A percentile compares a stretch with the other conserved stretches of the same genome.
These are phyloP conservation scores for Trichomonas tenax DNA, from an alignment of 208 protist species.

Conservation along the genomic window DNA sequence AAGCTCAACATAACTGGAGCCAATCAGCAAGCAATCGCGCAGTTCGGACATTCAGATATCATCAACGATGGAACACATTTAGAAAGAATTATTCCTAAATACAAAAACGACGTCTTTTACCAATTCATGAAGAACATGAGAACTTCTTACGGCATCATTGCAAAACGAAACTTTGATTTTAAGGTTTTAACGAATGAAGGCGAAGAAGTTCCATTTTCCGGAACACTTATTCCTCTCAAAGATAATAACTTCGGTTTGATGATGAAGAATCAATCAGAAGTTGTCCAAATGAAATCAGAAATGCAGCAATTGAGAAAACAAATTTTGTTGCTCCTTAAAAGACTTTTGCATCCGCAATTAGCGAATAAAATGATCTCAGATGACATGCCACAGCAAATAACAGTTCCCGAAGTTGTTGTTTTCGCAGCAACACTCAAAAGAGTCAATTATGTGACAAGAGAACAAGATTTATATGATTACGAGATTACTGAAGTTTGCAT, in stretches of 20 bases:
- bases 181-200: neutral
- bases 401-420: neutral
- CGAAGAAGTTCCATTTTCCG: neutral
- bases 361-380: neutral
- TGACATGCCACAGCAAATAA: neutral
- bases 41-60: neutral
- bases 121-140: neutral
- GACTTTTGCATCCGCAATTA: neutral
- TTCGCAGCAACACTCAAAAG: neutral
- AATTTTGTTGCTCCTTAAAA: neutral
- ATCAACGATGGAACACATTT: neutral
- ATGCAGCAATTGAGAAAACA: neutral
- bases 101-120: neutral
- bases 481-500: neutral
- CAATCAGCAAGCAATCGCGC: neutral
- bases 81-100: neutral
- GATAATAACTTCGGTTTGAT: neutral
- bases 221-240: neutral
- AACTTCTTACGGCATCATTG: neutral
- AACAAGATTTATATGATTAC: neutral
- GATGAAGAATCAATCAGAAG: neutral
- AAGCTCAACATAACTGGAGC: neutral
- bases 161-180: neutral
- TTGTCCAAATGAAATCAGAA: neutral
- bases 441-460: neutral